Evolutionary conservation across 2,329 filamentous ascomycete genomes (phyloP).

Genomic region (Scolecobasidium constrictum): DNA sequence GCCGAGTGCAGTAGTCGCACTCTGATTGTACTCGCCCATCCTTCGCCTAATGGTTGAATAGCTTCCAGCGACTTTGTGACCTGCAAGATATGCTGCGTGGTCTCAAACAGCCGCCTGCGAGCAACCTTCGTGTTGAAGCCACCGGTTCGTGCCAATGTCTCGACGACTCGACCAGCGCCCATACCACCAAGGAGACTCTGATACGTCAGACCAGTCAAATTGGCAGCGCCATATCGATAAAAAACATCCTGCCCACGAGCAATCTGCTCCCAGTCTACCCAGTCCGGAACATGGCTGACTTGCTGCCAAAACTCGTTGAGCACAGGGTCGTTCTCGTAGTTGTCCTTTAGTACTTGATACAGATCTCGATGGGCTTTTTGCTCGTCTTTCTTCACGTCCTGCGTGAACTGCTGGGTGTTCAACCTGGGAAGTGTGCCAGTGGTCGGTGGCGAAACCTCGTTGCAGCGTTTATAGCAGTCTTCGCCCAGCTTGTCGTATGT

Average conservation of each 20-base stretch:
- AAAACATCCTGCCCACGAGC: conserved; percentile 65
- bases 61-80: conserved; percentile 54
- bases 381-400: conserved; percentile 21
- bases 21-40: conserved; percentile 52
- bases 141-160: conserved; percentile 63
- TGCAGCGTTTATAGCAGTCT: conserved; percentile 52
- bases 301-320: conserved; percentile 52
- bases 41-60: conserved; percentile 57
- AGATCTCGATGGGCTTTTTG: conserved; percentile 41
- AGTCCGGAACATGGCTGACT: conserved; percentile 55
- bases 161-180: conserved; percentile 62
- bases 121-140: conserved; percentile 62
- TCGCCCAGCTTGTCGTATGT: conserved; percentile 60
- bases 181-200: conserved; percentile 59
- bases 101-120: conserved; percentile 56
- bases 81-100: conserved; percentile 64
- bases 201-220: conserved; percentile 53
- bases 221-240: conserved; percentile 62
- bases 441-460: conserved; percentile 43
- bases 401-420: conserved; percentile 12
- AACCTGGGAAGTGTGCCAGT: conserved; percentile 14
- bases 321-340: conserved; percentile 46
- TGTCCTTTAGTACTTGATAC: conserved; percentile 49
- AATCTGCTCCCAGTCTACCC: conserved; percentile 72
- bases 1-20: conserved; percentile 60